phyloP scores from a whole-genome alignment of 805 yeast species.

The Hanseniaspora meyeri region DNA sequence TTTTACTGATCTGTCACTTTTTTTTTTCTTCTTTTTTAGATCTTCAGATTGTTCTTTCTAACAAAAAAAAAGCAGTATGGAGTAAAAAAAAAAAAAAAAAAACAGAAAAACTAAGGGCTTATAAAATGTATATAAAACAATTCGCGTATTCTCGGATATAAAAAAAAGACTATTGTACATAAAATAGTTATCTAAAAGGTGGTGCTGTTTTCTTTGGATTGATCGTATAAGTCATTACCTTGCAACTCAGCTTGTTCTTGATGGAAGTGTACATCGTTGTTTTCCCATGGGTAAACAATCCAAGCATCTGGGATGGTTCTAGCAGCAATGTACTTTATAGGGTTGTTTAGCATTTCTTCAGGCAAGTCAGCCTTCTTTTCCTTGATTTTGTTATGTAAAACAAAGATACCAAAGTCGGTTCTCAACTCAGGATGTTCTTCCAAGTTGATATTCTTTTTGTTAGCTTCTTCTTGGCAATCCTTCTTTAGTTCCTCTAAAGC shows the following conservation, averaged over 20 bases:
- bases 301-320: slow-evolving; percentile 65
- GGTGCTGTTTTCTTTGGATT: slow-evolving; percentile 18
- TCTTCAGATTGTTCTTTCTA: too few relatives aligned
- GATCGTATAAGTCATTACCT: slow-evolving; percentile 46
- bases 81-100: neutral
- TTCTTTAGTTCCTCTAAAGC: slow-evolving; percentile 63
- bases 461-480: slow-evolving; percentile 53
- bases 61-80: too few relatives aligned
- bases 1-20: too few relatives aligned
- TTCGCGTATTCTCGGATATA: neutral
- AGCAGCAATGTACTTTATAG: slow-evolving; percentile 55
- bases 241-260: slow-evolving; percentile 60
- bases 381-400: slow-evolving; percentile 63
- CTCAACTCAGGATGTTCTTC: slow-evolving; percentile 33
- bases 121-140: neutral
- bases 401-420: slow-evolving; percentile 64
- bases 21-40: too few relatives aligned
- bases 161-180: neutral
- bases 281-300: slow-evolving; percentile 86
- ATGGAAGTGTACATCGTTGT: slow-evolving; percentile 60
- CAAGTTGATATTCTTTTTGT: slow-evolving; percentile 36
- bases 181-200: neutral
- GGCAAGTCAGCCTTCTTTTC: slow-evolving; percentile 64
- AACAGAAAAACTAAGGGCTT: neutral
- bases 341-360: slow-evolving; percentile 44